Base-by-base conservation (phyloP, 2,329 filamentous ascomycete species). In the Pyrenophora tritici-repentis region DNA sequence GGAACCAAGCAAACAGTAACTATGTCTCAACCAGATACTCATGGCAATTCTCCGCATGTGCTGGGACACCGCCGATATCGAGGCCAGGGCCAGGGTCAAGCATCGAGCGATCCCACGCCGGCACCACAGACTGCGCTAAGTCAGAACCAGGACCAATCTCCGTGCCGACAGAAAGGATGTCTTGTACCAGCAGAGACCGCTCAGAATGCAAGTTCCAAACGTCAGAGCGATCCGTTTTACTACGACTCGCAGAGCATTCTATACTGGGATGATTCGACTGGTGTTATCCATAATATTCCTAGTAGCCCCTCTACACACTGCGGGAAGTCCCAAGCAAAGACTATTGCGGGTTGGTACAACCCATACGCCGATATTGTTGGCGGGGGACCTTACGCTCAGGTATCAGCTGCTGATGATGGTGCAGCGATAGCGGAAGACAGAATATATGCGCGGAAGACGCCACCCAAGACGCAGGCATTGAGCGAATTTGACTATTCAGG, bases 261-360 rank as follows among this genome's bases (percentile, higher is more conserved):
- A 10, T 52, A 48, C 6, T 48, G 49, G 44, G 34, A 48, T 7
- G 39, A 52, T 2, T 39, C 36, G 3, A 50, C 29, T 10, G 51
- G 38, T 6, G 22, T 16, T 5, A 54, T 46, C 12, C 35, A 54
- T 14, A 33, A 46, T 1, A 34, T 41, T 2, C 35, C 42, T 6
- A 43, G 31, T 7, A 16, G 34, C 2, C 31, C 9, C 9, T 7
- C 13, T 1, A 12, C 4, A 24, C 18, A 12, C 1, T 5, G 6
- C 2, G 22, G 1, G 5, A 7, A 9, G 8, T 9, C 22, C 6
- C 12, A 29, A 20, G 20, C 12, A 26, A 17, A 26, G 17, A 3
- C 16, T 20, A 8, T 18, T 17, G n/a, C 9, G 4, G 12, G 34
- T 5, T n/a, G 7, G 4, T 20, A 36, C 13, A 42, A 22, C 24